A percentile compares a stretch with the other conserved stretches of the same genome.
These are phyloP conservation scores for Calendula officinalis DNA, from an alignment of 129 eudicot genomes.

Conservation along the genomic window DNA sequence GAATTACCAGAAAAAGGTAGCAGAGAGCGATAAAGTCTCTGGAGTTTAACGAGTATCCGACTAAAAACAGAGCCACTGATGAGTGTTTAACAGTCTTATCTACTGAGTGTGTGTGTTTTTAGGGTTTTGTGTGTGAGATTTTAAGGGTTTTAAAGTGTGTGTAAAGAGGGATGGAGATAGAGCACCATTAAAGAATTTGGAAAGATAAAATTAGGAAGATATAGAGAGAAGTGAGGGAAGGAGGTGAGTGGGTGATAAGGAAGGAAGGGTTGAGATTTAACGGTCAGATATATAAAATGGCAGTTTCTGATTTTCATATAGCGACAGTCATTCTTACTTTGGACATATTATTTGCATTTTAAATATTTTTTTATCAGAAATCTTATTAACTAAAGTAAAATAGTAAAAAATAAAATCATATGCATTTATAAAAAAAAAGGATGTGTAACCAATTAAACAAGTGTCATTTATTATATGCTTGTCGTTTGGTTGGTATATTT, in stretches of 20 bases:
- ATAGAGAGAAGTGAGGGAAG: slow-evolving; percentile 31
- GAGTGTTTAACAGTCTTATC: not conserved
- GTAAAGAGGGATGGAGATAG: slow-evolving; percentile 18
- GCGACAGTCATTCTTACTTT: slow-evolving; percentile 30
- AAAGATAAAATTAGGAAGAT: slow-evolving; percentile 22
- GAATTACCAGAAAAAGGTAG: slow-evolving; percentile 39
- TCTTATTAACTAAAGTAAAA: not conserved
- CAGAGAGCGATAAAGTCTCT: slow-evolving; percentile 16
- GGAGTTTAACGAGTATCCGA: slow-evolving; percentile 12
- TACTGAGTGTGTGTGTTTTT: slow-evolving; percentile 2
- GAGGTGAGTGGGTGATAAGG: slow-evolving; percentile 78
- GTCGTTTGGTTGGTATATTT: too few relatives aligned
- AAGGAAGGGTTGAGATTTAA: slow-evolving; percentile 99
- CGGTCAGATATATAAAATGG: slow-evolving; percentile 76
- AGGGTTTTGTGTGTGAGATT: slow-evolving; percentile 36
- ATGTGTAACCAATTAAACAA: too few relatives aligned
- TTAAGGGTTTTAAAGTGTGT: slow-evolving; percentile 33
- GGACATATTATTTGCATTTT: slow-evolving; percentile 19
- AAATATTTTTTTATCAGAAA: not conserved
- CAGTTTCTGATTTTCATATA: slow-evolving; percentile 44
- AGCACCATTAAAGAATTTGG: slow-evolving; percentile 32
- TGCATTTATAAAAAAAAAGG: too few relatives aligned
- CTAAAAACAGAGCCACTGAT: slow-evolving; percentile 25
- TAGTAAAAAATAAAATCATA: not conserved
- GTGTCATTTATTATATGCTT: too few relatives aligned